These are phyloP conservation scores for Talaromyces adpressus DNA, from an alignment of 495 filamentous ascomycete genomes.

Conservation along the genomic window DNA sequence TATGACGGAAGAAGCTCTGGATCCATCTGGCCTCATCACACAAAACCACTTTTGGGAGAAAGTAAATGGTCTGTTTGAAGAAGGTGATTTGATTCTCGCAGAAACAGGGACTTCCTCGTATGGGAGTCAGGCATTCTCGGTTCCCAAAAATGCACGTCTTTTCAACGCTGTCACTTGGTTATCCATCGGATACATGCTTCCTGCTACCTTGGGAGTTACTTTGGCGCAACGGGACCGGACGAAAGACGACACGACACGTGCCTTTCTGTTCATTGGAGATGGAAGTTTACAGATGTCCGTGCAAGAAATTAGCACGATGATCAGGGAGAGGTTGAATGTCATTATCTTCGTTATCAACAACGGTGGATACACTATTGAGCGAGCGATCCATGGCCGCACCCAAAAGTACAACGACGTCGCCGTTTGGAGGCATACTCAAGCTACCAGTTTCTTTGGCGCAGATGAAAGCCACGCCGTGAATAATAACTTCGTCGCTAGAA, in stretches of 20 bases:
- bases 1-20: conserved; percentile 10
- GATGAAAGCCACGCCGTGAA: conserved; percentile 18
- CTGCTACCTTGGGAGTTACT: conserved; percentile 40
- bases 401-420: conserved; percentile 67
- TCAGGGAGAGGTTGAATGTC: conserved; percentile 58
- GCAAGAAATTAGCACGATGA: conserved; percentile 77
- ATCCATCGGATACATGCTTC: conserved; percentile 42
- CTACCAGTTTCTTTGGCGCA: conserved; percentile 37
- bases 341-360: conserved; percentile 72
- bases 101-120: conserved; percentile 35
- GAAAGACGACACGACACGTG: conserved; percentile 21
- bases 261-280: conserved; percentile 72
- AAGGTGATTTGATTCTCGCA: conserved; percentile 32
- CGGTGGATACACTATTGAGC: conserved; percentile 69
- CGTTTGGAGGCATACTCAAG: conserved; percentile 50
- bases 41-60: conserved; percentile 27
- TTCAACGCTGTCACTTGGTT: conserved; percentile 35
- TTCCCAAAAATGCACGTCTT: conserved; percentile 24
- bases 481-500: conserved; percentile 24
- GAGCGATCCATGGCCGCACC: conserved; percentile 68
- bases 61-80: conserved; percentile 18
- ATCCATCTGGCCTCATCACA: conserved; percentile 16
- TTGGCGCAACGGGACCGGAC: conserved; percentile 29
- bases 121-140: conserved; percentile 23
- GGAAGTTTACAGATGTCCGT: conserved; percentile 73